phyloP scores from a whole-genome alignment of 1,139 yeast species.

The Pichia sp. region DNA sequence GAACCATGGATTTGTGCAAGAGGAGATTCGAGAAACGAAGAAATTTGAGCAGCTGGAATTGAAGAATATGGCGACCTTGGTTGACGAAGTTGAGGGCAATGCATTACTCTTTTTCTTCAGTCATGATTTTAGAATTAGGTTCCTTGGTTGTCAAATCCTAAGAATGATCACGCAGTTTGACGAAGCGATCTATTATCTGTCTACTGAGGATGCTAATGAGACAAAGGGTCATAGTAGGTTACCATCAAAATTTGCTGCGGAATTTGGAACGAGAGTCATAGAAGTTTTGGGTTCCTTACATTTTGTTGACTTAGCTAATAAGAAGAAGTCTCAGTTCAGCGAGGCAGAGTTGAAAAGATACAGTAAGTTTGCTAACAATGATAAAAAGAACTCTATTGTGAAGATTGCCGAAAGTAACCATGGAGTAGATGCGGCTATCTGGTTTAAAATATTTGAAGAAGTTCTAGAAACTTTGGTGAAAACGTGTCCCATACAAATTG shows the following conservation, averaged over 20 bases:
- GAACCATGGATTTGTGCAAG: slow-evolving; percentile 26
- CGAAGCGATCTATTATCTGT: slow-evolving; percentile 58
- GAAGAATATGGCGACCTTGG: slow-evolving; percentile 71
- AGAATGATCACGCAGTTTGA: slow-evolving; percentile 80
- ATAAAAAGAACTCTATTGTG: slow-evolving; percentile 54
- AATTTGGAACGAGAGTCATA: slow-evolving; percentile 69
- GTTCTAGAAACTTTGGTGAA: slow-evolving; percentile 68
- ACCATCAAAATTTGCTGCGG: slow-evolving; percentile 72
- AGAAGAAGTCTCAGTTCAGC: slow-evolving; percentile 58
- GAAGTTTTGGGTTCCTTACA: slow-evolving; percentile 70
- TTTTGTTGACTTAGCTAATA: slow-evolving; percentile 54
- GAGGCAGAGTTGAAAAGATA: slow-evolving; percentile 75
- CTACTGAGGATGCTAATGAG: slow-evolving; percentile 26
- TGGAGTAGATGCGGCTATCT: slow-evolving; percentile 91
- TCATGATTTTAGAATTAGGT: slow-evolving; percentile 71
- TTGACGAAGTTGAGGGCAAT: slow-evolving; percentile 94
- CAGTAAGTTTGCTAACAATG: slow-evolving; percentile 51
- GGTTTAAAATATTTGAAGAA: slow-evolving; percentile 85
- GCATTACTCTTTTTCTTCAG: slow-evolving; percentile 89
- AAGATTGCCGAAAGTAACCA: slow-evolving; percentile 83
- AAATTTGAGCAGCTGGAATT: slow-evolving; percentile 60
- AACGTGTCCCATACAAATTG: slow-evolving; percentile 88
- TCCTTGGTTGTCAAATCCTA: slow-evolving; percentile 66
- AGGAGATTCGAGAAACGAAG: slow-evolving; percentile 26
- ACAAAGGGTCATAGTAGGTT: slow-evolving; percentile 37